Evolutionary conservation across 345 rosid species (phyloP), one percentile per base, ranked within the genome.

Genomic region (Acer yangbiense): DNA sequence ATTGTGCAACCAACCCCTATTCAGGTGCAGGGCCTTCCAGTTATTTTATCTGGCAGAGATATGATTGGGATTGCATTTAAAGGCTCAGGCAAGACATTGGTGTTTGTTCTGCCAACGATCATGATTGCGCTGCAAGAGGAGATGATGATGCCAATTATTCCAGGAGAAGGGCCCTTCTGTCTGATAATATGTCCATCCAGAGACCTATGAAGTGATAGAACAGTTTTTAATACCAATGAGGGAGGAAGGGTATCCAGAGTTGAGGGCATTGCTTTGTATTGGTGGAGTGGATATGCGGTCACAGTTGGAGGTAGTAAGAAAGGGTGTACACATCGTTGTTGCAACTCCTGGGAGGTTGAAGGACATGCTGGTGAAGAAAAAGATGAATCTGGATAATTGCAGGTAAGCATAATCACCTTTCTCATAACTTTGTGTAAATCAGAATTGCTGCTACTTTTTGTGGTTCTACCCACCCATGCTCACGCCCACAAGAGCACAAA

Each of bases 61-160:
- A 95, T 93, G 98, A 90, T 91, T 46, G 98, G 98, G 80, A 90
- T 94, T 83, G 98, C 98, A 0, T 95, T 95, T 76, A 93, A 97
- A 0, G 97, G 98, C 10, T 95, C 98, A 0, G 98, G 97, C 50
- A 95, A 93, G 88, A 95, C 98, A 0, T 76, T 95, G 74, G 98
- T 92, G 61, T 93, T 93, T 41, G 98, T 92, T 71, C 86, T 95
- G 71, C 98, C 98, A 0, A 72, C 93, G 94, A 93, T 95, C 17
- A 95, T 95, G 98, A 83, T 92, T 71, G 94, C 98, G 1, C 46
- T 93, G 10, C 98, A 95, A 76, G 98, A 93, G 90, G 98, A 93
- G 85, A 81, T 80, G 80, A 90, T 92, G 98, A 93, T 95, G 98
- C 95, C 98, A 3, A 86, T 93, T 65, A 85, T 83, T 58, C 83